These are phyloP conservation scores for Salix purpurea DNA, from an alignment of 345 rosid species.

Conservation along the genomic window DNA sequence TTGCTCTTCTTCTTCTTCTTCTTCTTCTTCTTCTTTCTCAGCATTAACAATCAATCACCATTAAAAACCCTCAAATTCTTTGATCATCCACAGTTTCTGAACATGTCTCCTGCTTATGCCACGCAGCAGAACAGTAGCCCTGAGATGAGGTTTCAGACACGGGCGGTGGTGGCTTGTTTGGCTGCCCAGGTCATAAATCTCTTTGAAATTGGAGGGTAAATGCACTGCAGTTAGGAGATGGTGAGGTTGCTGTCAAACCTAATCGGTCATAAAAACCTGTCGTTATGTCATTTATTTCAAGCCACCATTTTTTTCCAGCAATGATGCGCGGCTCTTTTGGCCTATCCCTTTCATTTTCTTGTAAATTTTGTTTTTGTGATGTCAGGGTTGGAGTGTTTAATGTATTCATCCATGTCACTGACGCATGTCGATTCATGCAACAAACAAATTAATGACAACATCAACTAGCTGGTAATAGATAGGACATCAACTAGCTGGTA, in stretches of 20 bases:
- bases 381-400: neutral
- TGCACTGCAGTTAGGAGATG: constrained; percentile 25
- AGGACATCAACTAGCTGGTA: neutral
- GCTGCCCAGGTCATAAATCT: constrained; percentile 18
- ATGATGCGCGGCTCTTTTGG: neutral
- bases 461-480: neutral
- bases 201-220: constrained; percentile 27
- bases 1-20: neutral
- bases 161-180: neutral
- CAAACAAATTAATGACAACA: neutral
- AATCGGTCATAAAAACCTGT: constrained; percentile 18
- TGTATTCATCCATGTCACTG: too few species aligned
- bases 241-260: constrained; percentile 16
- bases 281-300: constrained; percentile 12
- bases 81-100: neutral
- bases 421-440: neutral
- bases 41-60: neutral
- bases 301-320: neutral
- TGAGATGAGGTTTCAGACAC: neutral
- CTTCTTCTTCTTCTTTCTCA: neutral
- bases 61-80: neutral
- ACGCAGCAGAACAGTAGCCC: constrained; percentile 3
- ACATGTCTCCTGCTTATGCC: neutral
- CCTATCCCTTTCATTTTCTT: neutral
- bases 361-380: neutral